Conservation (phyloP, 768 basidiomycete species). For the Rhodotorula sphaerocarpa region DNA sequence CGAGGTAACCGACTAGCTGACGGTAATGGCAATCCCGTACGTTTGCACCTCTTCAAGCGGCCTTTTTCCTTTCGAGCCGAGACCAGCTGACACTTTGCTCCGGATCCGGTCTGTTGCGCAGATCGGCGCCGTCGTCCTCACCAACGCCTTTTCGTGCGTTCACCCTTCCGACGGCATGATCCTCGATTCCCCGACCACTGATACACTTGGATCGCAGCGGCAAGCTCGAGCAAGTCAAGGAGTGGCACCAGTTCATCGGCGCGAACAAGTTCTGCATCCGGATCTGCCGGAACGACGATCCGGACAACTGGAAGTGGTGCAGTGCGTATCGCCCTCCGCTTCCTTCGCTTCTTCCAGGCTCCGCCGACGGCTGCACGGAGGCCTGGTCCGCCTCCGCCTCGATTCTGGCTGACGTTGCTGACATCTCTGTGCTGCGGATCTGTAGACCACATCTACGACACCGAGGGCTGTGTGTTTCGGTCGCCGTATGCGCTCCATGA, state of each 20-base stretch:
- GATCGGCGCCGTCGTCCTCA: conserved; percentile 43
- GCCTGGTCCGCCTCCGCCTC: no score
- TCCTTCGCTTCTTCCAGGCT: no score
- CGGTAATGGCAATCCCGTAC: conserved; percentile 44
- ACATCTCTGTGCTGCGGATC: conserved; percentile 51
- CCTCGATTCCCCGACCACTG: neutral
- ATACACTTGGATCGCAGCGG: conserved; percentile 39
- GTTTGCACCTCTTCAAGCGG: neutral
- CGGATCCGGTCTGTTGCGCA: neutral
- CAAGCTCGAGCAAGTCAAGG: conserved; percentile 52
- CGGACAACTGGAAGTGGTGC: conserved; percentile 52
- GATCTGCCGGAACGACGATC: conserved; percentile 33
- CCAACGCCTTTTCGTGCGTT: neutral
- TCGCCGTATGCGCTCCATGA: no score
- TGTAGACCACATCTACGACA: conserved; percentile 55
- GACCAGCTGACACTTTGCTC: no score
- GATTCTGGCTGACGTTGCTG: no score
- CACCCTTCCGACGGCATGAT: neutral
- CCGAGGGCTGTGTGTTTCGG: neutral
- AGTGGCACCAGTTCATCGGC: conserved; percentile 56
- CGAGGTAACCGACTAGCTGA: conserved; percentile 9
- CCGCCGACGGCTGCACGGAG: no score
- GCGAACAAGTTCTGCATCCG: conserved; percentile 42
- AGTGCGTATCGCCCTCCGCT: neutral
- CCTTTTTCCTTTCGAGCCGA: no score